Evolutionary conservation across 257 asterid genomes (phyloP), one percentile per base, ranked within the genome.

Genomic region (Nicotiana knightiana): DNA sequence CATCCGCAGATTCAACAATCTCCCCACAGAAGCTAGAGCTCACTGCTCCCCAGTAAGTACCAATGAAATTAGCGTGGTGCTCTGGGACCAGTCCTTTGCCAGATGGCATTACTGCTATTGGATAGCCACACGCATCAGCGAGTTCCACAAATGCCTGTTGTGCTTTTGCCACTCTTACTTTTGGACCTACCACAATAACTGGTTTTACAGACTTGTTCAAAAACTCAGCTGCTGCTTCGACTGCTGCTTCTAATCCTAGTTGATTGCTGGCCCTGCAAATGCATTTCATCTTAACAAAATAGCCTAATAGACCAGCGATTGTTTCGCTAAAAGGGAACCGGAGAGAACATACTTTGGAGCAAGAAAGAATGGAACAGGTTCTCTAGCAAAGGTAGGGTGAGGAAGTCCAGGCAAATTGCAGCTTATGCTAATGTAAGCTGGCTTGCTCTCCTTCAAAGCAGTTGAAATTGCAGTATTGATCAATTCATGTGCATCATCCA

Each of bases 31-130:
- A 86, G 62, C 77, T 4, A 26, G 82, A 80, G 64, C 88, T 86
- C 43, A 86, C 88, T 61, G 88, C 88, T 73, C 88, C 88, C 86
- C 88, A 85, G 63, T 85, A 82, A 18, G 88, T 85, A 21, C 88
- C 88, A 11, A 85, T 85, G 54, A 85, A 85, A 73, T 57, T 81
- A 48, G 86, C 84, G 67, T 85, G 86, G 28, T 83, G 86, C 81
- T 85, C 88, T 9, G 86, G 86, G 48, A 83, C 88, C 9, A 85
- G 59, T 57, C 88, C 88, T 77, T 85, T 85, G 53, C 81, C 86
- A 26, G 88, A 85, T 13, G 88, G 88, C 88, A 85, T 85, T 35
- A 83, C 84, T 28, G 86, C 86, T 13, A 83, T 1, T 1, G 86
- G 82, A 24, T 83, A 86, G 81, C 88, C 86, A 76, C 77, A 75